Evolutionary conservation across 2,329 filamentous ascomycete species (phyloP), one percentile per base, ranked within the genome.

Genomic region (Rhytidhysteron rufulum): DNA sequence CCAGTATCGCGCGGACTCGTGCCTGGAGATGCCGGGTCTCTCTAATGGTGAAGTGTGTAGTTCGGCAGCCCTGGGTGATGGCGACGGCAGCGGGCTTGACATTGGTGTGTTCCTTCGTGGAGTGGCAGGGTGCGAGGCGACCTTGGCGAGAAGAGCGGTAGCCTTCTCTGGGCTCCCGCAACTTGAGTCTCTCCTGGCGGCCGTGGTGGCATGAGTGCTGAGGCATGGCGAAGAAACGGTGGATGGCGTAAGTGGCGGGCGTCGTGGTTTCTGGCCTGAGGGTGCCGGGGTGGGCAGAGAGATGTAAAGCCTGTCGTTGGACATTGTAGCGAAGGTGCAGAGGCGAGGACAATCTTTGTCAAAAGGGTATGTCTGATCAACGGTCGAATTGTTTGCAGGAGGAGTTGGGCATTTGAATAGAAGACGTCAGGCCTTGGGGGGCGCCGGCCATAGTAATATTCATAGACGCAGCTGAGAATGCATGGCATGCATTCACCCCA

Each of bases 161-260:
- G 68, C 68, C 46, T 64, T 68, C 44, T 60, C 63, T 7, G 67
- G 61, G 43, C 66, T 67, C 21, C 65, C 60, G 36, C 64, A 62
- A 24, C 66, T 62, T 40, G 66, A 66, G 49, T 67, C 67, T 43
- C 63, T 58, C 48, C 67, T 62, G 46, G 63, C 60, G 11, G 64
- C 55, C 31, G 64, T 57, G 15, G 66, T 62, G 33, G 58, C 62
- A 20, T 66, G 62, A 36, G 66, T 65, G 32, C 65, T 68, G 36
- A 71, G 55, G 39, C 65, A 70, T 40, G 68, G 66, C 36, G 68
- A 69, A 27, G 68, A 70, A 25, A 70, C 66, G 34, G 66, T 70
- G 20, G 68, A 69, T 44, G 68, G 67, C 37, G 67, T 70, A 41
- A 71, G 60, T 55, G 68, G 67, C 41, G 66, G 66, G 33, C 68